A percentile compares a stretch with the other conserved stretches of the same genome.
Evolutionary conservation across 2,329 filamentous ascomycete genomes (phyloP).

Genomic region (Diplodia seriata): DNA sequence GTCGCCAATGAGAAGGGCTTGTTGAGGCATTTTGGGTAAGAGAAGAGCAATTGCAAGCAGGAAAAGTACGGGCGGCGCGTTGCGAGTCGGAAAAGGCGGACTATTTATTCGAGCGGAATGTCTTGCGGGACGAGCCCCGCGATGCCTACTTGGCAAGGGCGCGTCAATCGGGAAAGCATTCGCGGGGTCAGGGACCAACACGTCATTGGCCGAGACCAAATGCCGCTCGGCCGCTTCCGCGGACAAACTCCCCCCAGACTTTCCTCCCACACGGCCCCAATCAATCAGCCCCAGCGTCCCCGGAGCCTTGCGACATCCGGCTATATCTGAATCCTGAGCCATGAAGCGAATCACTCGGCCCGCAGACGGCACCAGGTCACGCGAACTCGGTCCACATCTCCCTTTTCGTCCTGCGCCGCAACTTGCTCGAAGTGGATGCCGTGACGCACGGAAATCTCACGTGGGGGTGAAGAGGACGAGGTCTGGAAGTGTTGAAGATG

Average conservation of each 20-base stretch:
- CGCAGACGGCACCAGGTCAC: neutral
- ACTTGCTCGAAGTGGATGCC: neutral
- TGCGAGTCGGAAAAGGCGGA: neutral
- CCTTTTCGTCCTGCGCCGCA: constrained; percentile 1
- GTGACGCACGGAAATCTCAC: neutral
- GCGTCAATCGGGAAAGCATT: constrained; percentile 22
- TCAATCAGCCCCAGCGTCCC: neutral
- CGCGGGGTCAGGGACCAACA: constrained; percentile 21
- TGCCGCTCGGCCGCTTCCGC: constrained; percentile 12
- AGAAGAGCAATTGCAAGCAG: neutral
- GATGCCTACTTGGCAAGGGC: neutral
- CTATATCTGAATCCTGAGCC: neutral
- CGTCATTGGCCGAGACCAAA: constrained; percentile 21
- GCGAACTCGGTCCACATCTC: constrained; percentile 8
- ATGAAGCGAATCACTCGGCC: neutral
- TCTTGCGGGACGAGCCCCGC: constrained; percentile 11
- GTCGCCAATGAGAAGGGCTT: constrained; percentile 55
- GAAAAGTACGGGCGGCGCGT: neutral
- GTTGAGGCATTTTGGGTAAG: constrained; percentile 34
- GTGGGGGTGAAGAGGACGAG: neutral
- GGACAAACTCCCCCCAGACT: constrained; percentile 4
- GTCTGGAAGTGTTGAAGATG: neutral
- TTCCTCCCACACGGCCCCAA: neutral
- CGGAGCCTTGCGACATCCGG: constrained; percentile 5
- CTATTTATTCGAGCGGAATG: constrained; percentile 13